These are phyloP conservation scores for Metarhizium robertsii DNA, from an alignment of 2,329 filamentous ascomycete species.

Conservation along the genomic window DNA sequence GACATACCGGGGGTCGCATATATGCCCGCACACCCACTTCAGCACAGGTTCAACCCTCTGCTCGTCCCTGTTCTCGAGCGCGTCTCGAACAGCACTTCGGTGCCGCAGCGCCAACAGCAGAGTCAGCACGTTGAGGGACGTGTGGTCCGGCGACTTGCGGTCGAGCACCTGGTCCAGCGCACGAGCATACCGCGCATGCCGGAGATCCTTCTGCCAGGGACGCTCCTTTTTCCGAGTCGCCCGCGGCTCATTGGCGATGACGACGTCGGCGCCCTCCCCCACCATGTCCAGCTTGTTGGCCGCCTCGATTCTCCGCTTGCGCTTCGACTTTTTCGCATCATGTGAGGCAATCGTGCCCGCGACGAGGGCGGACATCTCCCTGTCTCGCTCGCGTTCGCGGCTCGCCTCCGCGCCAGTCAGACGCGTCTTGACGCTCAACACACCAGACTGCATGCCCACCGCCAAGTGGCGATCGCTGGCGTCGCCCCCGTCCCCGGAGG, in stretches of 20 bases:
- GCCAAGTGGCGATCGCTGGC: slow-evolving; percentile 85
- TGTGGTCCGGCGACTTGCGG: slow-evolving; percentile 38
- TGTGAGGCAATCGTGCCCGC: slow-evolving; percentile 70
- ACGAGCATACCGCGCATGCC: slow-evolving; percentile 64
- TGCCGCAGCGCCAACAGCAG: slow-evolving; percentile 79
- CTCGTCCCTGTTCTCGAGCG: slow-evolving; percentile 75
- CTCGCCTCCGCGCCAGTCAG: slow-evolving; percentile 74
- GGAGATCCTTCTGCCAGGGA: slow-evolving; percentile 72
- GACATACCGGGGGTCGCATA: slow-evolving; percentile 75
- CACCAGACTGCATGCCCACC: slow-evolving; percentile 88
- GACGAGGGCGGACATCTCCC: slow-evolving; percentile 75
- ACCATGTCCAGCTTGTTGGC: slow-evolving; percentile 61
- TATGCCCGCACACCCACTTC: slow-evolving; percentile 71
- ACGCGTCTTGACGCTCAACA: slow-evolving; percentile 86
- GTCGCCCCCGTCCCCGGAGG: slow-evolving; percentile 22
- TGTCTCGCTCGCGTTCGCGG: slow-evolving; percentile 65
- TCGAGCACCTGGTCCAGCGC: slow-evolving; percentile 75
- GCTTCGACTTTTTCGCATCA: slow-evolving; percentile 62
- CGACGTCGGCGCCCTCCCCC: slow-evolving; percentile 77
- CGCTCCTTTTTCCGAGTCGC: slow-evolving; percentile 50
- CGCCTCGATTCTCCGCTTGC: slow-evolving; percentile 46
- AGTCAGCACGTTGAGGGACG: slow-evolving; percentile 58
- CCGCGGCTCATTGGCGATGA: slow-evolving; percentile 65
- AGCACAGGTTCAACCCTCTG: slow-evolving; percentile 72
- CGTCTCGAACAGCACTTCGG: slow-evolving; percentile 72